These are phyloP conservation scores for Cantharellus anzutake DNA, from an alignment of 768 basidiomycete genomes.

Conservation along the genomic window DNA sequence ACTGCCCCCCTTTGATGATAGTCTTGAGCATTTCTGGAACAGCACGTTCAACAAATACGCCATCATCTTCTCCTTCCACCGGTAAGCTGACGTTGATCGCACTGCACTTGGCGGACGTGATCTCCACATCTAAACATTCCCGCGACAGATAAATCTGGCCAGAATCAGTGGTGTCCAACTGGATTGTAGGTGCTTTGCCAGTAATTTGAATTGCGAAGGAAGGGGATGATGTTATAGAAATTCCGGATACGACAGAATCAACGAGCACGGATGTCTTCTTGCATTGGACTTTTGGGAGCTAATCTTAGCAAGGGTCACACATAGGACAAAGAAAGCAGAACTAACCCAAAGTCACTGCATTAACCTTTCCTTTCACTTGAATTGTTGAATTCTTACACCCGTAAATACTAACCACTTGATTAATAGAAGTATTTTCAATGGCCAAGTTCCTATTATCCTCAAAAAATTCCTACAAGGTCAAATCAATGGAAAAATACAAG, in stretches of 20 bases:
- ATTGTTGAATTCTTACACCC: constrained; percentile 77
- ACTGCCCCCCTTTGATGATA: constrained; percentile 56
- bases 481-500: background rate
- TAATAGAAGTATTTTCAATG: constrained; percentile 58
- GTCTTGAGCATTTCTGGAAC: constrained; percentile 95
- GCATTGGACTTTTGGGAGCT: constrained; percentile 48
- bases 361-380: constrained; percentile 81
- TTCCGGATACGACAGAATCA: constrained; percentile 80
- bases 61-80: constrained; percentile 75
- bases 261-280: constrained; percentile 73
- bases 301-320: background rate
- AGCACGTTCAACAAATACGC: constrained; percentile 73
- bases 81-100: constrained; percentile 82
- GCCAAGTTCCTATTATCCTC: constrained; percentile 59
- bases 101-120: constrained; percentile 88
- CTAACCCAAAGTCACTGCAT: constrained; percentile 77
- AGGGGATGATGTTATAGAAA: constrained; percentile 78
- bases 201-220: constrained; percentile 88
- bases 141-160: constrained; percentile 89
- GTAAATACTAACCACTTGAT: constrained; percentile 74
- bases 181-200: constrained; percentile 77
- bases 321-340: constrained; percentile 7
- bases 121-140: constrained; percentile 58
- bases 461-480: constrained; percentile 56
- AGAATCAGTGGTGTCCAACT: constrained; percentile 86